Base-by-base conservation (phyloP, 768 basidiomycete genomes). In the Kwoniella dejecticola region DNA sequence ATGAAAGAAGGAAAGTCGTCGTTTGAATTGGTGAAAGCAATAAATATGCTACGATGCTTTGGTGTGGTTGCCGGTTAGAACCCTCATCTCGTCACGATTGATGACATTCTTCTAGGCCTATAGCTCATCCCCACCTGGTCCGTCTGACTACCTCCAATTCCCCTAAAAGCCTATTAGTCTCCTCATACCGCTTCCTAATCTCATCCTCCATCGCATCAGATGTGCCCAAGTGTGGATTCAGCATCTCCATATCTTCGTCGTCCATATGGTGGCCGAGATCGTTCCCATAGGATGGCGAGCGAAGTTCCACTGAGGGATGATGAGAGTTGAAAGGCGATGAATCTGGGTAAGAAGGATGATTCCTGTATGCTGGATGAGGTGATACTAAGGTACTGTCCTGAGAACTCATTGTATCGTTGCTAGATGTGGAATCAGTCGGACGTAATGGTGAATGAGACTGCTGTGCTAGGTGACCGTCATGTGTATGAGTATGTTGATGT, bases 111-210 rank as follows among this genome's bases (percentile, higher is more conserved):
- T n/a, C n/a, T n/a, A n/a, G n/a, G n/a, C 33, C 33, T 15, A 36
- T 7, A 36, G 7, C 33, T 48, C 41, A 52, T 0, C 72, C 70
- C 69, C 67, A 71, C 44, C 73, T 57, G 23, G 41, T 50, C 41
- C 66, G 45, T 54, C 73, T 60, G 3, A 62, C 71, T 1, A 75
- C 66, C 12, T 66, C 70, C 30, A 75, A 47, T 50, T 72, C 68
- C 12, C 61, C 69, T 49, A 75, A 61, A n/a, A 75, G 52, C 41
- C 69, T 65, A 67, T 75, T 75, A n/a, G 73, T 61, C 63, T 75
- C 73, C 36, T 75, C 73, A 54, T 75, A 75, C 30, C 69, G 48
- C 21, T 55, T 64, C 49, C 48, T 69, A 13, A 68, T 64, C 12
- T 66, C 68, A 46, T 68, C 70, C 21, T 66, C 63, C 27, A 15